Conservation (phyloP, 148 eudicot species). For the Fagopyrum homotropicum region DNA sequence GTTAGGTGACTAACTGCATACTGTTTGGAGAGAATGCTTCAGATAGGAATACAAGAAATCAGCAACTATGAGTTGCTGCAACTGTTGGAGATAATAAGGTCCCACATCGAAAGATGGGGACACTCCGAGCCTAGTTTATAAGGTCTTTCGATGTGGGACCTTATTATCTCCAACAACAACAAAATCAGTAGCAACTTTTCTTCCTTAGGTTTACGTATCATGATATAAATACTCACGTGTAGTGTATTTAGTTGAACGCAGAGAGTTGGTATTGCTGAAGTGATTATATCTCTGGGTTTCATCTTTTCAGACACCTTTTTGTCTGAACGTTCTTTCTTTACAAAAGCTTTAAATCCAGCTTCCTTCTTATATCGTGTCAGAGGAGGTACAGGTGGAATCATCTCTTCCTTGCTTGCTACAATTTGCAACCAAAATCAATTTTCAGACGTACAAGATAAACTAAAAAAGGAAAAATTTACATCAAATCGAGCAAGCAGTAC, state of each 20-base stretch:
- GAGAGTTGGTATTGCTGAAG: slow-evolving; percentile 62
- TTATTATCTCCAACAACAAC: no score
- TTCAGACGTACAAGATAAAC: background rate
- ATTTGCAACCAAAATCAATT: background rate
- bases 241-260: slow-evolving; percentile 93
- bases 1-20: slow-evolving; percentile 84
- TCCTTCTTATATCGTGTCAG: slow-evolving; percentile 84
- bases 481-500: background rate
- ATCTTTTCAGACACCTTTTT: slow-evolving; percentile 68
- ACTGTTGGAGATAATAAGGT: no score
- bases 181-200: no score
- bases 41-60: no score
- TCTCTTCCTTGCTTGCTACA: slow-evolving; percentile 84
- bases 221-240: slow-evolving; percentile 42
- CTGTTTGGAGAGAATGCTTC: slow-evolving; percentile 26
- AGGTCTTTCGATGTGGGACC: no score
- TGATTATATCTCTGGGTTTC: slow-evolving; percentile 68
- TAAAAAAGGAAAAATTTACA: slow-evolving; percentile 6
- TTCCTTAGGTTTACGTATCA: no score
- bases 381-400: slow-evolving; percentile 88
- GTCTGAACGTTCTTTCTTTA: slow-evolving; percentile 76
- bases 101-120: no score
- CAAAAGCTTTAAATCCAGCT: slow-evolving; percentile 81
- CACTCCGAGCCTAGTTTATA: no score
- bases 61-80: no score